phyloP scores from a whole-genome alignment of 345 rosid genomes.

The Draba incana region DNA sequence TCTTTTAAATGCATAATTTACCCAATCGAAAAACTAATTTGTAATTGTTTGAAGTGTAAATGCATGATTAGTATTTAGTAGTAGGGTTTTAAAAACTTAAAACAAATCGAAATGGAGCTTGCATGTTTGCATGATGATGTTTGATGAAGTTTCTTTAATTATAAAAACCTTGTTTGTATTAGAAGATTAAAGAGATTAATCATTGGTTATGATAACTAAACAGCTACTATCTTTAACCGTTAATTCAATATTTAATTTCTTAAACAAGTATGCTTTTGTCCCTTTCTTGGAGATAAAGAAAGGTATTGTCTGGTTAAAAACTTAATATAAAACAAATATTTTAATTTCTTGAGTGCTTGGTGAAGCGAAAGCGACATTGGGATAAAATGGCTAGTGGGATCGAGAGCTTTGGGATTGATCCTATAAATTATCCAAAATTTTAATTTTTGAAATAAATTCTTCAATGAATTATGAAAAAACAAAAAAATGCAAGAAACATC shows the following conservation, averaged over 20 bases:
- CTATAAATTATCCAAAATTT: background rate
- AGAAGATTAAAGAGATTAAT: too few species aligned
- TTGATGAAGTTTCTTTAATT: background rate
- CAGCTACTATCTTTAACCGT: background rate
- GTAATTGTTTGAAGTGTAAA: background rate
- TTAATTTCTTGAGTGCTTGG: background rate
- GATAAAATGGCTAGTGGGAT: constrained; percentile 10
- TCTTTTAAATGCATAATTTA: background rate
- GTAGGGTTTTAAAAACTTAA: background rate
- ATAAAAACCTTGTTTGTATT: background rate
- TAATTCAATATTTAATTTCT: background rate
- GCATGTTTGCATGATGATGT: constrained; percentile 28
- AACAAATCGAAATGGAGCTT: background rate
- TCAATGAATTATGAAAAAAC: background rate
- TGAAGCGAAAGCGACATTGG: constrained; percentile 15
- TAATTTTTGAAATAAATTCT: background rate
- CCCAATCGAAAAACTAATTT: too few species aligned
- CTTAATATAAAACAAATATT: too few species aligned
- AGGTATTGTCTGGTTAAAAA: constrained; percentile 15
- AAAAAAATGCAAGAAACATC: background rate
- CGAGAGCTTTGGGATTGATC: constrained; percentile 11
- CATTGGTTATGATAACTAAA: background rate
- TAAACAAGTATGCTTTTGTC: constrained; percentile 8
- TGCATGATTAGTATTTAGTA: background rate
- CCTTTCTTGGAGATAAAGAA: constrained; percentile 29